Evolutionary conservation across 805 yeast species (phyloP).

Genomic region (Myxozyma kluyveri): DNA sequence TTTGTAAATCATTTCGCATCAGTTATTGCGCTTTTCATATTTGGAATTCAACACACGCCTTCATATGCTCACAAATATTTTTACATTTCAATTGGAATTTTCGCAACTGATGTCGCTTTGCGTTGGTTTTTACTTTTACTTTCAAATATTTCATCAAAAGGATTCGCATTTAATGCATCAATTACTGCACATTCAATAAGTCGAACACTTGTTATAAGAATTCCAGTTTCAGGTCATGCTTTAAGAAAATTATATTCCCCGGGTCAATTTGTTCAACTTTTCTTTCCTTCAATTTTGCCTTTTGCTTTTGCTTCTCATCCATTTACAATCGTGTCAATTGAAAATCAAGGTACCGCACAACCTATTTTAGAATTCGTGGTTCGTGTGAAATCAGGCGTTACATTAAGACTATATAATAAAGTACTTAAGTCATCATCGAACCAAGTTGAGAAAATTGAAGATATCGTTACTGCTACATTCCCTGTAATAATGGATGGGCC

Average conservation of each 20-base stretch:
- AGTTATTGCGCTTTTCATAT: slow-evolving; percentile 30
- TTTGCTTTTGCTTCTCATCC: slow-evolving; percentile 30
- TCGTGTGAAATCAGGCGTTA: slow-evolving; percentile 30
- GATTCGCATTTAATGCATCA: slow-evolving; percentile 20
- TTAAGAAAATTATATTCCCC: slow-evolving; percentile 25
- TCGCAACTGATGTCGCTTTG: slow-evolving; percentile 29
- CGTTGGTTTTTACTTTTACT: slow-evolving; percentile 19
- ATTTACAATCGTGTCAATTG: slow-evolving; percentile 43
- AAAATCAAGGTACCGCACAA: slow-evolving; percentile 34
- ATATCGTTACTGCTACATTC: slow-evolving; percentile 19
- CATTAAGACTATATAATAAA: slow-evolving; percentile 7
- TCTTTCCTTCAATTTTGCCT: slow-evolving; percentile 28
- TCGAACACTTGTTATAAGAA: slow-evolving; percentile 3
- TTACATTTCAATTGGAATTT: slow-evolving; percentile 32
- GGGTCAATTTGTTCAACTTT: slow-evolving; percentile 28
- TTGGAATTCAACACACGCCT: slow-evolving; percentile 31
- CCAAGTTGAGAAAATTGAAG: too few relatives aligned
- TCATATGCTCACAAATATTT: slow-evolving; percentile 29
- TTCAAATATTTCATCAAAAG: slow-evolving; percentile 18
- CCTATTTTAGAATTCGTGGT: slow-evolving; percentile 43
- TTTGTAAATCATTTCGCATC: slow-evolving; percentile 32
- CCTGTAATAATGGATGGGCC: slow-evolving; percentile 49
- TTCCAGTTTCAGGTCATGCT: slow-evolving; percentile 7
- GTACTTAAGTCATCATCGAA: background rate
- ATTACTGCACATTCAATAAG: slow-evolving; percentile 7